Base-by-base conservation (phyloP, 352 stramenopile genomes). In the Phytophthora citrophthora region DNA sequence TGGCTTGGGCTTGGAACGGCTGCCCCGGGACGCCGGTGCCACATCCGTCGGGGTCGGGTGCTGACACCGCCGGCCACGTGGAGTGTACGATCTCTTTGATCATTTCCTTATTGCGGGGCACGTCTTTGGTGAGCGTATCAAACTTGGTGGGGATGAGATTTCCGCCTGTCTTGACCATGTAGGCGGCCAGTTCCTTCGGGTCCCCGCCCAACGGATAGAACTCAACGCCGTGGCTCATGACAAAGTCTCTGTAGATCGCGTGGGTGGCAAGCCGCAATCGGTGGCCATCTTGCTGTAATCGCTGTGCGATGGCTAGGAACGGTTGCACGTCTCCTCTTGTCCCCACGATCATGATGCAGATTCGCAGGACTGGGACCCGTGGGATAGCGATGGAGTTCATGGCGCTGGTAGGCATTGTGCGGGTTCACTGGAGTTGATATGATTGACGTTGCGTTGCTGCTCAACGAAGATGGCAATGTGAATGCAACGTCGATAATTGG, bases 251-350 rank as follows among this genome's bases (percentile, higher is more conserved):
- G 71, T 97, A 97, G 3, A 91, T 76, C 11, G 82, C 81, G 64
- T 98, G 94, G 0, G 92, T 97, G 1, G 93, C 94, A 5, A 98
- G 72, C 0, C 95, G 86, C 13, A 98, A 94, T 5, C 90, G 83
- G 58, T 98, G 95, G 0, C 93, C 93, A 20, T 96, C 68, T 12
- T 82, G 68, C 55, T 93, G 90, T 9, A 67, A 34, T 27, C 50
- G 49, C 7, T 91, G 27, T 23, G 88, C 91, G 29, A 98, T 92
- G 20, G 69, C 86, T 13, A 96, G 56, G 60, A 94, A 96, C 8
- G 88, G 89, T 68, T 94, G 81, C 20, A 96, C 88, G 54, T 97
- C 89, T n/a, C 89, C 89, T 5, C 83, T 79, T 0, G 90, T 97
- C 26, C 90, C 89, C 7, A 97, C 90, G 50, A 96, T 85, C 79